phyloP scores from a whole-genome alignment of 179 eudicot species.

The Silene coronaria region DNA sequence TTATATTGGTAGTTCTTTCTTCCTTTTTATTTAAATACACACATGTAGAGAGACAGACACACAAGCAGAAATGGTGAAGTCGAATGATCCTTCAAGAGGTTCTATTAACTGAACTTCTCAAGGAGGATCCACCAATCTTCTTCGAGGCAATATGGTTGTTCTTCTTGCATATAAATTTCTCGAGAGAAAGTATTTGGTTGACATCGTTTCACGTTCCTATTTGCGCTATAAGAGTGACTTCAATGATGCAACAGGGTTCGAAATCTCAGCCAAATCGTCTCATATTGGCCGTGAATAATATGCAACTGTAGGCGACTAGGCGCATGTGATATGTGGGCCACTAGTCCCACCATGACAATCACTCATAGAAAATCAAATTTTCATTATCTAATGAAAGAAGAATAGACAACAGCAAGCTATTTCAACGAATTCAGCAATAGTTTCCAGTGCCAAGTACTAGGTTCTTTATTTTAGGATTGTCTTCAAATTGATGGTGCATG shows the following conservation, averaged over 20 bases:
- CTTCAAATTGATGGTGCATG: background rate
- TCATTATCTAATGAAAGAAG: background rate
- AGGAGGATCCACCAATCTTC: background rate
- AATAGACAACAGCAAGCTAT: conserved; percentile 7
- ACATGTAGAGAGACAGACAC: background rate
- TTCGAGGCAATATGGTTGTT: background rate
- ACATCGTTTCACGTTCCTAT: background rate
- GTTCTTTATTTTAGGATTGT: background rate
- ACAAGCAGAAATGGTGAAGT: background rate
- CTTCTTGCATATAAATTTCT: background rate
- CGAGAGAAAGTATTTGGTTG: background rate
- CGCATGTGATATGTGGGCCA: conserved; percentile 1
- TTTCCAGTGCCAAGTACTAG: background rate
- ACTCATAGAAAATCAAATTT: background rate
- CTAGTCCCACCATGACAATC: background rate
- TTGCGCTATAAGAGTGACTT: background rate
- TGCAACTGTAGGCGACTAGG: background rate
- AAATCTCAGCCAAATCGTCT: too few species aligned
- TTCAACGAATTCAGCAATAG: background rate
- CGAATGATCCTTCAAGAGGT: background rate
- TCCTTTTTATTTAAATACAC: background rate
- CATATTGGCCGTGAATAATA: too few species aligned
- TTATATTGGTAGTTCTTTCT: background rate
- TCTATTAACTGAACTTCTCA: background rate
- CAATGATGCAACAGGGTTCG: too few species aligned